A percentile compares a stretch with the other conserved stretches of the same genome.
These are phyloP conservation scores for Begonia masoniana DNA, from an alignment of 306 rosid species.

Conservation along the genomic window DNA sequence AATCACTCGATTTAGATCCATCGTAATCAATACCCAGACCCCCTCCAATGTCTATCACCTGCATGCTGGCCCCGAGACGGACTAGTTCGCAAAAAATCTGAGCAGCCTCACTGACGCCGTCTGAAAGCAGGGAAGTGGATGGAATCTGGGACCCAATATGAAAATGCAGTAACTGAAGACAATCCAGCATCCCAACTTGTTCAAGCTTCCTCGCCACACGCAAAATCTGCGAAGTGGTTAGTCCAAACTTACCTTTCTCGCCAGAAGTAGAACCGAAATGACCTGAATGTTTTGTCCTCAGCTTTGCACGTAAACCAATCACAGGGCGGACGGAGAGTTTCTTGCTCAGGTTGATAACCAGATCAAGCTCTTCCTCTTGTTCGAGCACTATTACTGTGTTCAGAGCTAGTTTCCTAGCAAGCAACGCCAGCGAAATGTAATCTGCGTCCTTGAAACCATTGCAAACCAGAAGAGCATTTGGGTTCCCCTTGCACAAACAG, in stretches of 20 bases:
- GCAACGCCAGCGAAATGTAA: conserved; percentile 58
- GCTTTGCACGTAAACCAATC: conserved; percentile 73
- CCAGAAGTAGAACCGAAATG: conserved; percentile 84
- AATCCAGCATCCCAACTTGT: conserved; percentile 57
- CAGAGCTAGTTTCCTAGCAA: conserved; percentile 56
- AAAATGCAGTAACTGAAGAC: conserved; percentile 73
- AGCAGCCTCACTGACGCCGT: conserved; percentile 71
- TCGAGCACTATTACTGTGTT: conserved; percentile 77
- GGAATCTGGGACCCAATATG: conserved; percentile 91
- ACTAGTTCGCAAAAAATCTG: conserved; percentile 85
- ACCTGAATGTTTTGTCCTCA: conserved; percentile 74
- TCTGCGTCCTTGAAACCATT: conserved; percentile 73
- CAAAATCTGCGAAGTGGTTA: conserved; percentile 57
- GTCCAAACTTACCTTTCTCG: conserved; percentile 86
- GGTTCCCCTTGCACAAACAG: conserved; percentile 69
- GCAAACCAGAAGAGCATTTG: conserved; percentile 52
- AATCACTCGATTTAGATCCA: conserved; percentile 60
- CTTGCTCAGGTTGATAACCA: conserved; percentile 52
- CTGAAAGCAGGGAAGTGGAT: conserved; percentile 46
- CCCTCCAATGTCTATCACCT: conserved; percentile 74
- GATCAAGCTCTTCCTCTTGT: conserved; percentile 75
- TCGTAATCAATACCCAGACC: conserved; percentile 84
- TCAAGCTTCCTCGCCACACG: conserved; percentile 59
- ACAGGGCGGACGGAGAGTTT: conserved; percentile 56
- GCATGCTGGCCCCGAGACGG: conserved; percentile 76